phyloP scores from a whole-genome alignment of 306 rosid species.

The Datisca glomerata region DNA sequence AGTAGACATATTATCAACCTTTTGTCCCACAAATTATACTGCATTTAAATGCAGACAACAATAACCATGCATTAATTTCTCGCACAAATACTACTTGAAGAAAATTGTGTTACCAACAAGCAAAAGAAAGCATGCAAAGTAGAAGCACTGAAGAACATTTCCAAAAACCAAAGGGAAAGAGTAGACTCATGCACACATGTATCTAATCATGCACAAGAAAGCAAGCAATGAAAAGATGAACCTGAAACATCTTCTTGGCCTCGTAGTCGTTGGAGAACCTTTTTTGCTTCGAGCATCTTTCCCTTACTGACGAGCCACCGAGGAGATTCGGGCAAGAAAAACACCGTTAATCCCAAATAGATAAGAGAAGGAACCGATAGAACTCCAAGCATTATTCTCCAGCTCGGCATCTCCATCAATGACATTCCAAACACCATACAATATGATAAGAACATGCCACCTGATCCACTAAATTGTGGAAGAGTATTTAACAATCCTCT shows the following conservation, averaged over 20 bases:
- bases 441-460: conserved; percentile 66
- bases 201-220: not conserved
- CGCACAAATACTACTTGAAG: too few relatives aligned
- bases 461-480: conserved; percentile 75
- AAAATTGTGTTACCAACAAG: too few relatives aligned
- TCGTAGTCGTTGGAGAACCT: conserved; percentile 60
- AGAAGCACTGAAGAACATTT: too few relatives aligned
- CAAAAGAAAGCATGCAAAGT: too few relatives aligned
- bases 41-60: too few relatives aligned
- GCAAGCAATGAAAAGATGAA: conserved; percentile 9
- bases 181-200: too few relatives aligned
- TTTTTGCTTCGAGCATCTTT: conserved; percentile 63
- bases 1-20: too few relatives aligned
- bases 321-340: conserved; percentile 88
- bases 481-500: conserved; percentile 73
- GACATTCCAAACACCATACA: conserved; percentile 75
- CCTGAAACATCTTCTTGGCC: conserved; percentile 88
- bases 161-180: too few relatives aligned
- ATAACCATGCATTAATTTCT: too few relatives aligned
- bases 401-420: conserved; percentile 39
- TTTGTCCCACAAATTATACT: too few relatives aligned
- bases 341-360: conserved; percentile 39
- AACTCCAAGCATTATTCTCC: conserved; percentile 71
- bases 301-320: conserved; percentile 88
- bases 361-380: conserved; percentile 58